Evolutionary conservation across 768 basidiomycete genomes (phyloP).

Genomic region (Agaricus blazei): DNA sequence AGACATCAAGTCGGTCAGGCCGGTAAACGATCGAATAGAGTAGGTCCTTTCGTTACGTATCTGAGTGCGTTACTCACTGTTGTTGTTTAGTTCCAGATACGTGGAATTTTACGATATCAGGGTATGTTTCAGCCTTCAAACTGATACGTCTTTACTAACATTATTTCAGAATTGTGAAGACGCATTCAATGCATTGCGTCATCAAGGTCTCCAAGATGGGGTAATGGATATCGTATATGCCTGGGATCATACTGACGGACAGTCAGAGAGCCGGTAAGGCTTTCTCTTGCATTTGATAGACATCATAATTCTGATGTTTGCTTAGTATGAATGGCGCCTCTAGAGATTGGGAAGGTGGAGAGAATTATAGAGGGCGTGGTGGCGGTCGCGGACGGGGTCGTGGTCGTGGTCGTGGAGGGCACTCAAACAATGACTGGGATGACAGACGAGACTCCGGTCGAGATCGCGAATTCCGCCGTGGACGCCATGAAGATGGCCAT

Average conservation of each 20-base stretch:
- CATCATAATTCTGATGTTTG: neutral
- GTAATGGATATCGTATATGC: constrained; percentile 84
- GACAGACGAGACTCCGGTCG: constrained; percentile 42
- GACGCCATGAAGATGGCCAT: constrained; percentile 36
- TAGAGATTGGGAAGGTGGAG: constrained; percentile 44
- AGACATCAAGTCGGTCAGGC: constrained; percentile 77
- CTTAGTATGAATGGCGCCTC: constrained; percentile 27
- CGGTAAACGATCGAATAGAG: constrained; percentile 62
- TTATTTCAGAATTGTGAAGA: constrained; percentile 57
- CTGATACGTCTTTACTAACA: neutral
- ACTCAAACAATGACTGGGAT: constrained; percentile 16
- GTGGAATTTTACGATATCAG: constrained; percentile 94
- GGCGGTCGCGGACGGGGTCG: constrained; percentile 38
- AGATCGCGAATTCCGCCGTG: constrained; percentile 40
- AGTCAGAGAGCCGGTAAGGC: constrained; percentile 16
- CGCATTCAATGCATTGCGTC: constrained; percentile 75
- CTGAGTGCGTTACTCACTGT: constrained; percentile 2
- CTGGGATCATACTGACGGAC: constrained; percentile 65
- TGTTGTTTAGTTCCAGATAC: constrained; percentile 62
- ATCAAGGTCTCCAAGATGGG: constrained; percentile 78
- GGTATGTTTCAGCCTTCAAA: constrained; percentile 34
- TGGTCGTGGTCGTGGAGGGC: constrained; percentile 33
- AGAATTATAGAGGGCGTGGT: constrained; percentile 30
- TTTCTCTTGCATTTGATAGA: neutral
- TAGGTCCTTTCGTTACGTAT: constrained; percentile 20